A percentile compares a stretch with the other conserved stretches of the same genome.
Conservation (phyloP, 306 rosid species). For the Fragaria nilgerrensis region DNA sequence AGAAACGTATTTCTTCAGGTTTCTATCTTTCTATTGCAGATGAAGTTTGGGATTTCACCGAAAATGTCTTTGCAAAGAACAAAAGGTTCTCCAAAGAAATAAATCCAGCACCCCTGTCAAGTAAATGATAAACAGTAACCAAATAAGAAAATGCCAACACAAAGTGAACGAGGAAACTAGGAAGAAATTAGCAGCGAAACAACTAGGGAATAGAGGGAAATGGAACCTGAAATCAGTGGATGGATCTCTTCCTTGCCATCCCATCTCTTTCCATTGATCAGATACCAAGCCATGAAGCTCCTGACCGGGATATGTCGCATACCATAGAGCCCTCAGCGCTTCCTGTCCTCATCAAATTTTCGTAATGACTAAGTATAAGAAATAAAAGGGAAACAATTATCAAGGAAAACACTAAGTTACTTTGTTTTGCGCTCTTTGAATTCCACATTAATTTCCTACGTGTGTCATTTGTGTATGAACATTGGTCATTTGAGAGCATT, state of each 20-base stretch:
- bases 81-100: constrained; percentile 90
- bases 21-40: background rate
- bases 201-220: constrained; percentile 14
- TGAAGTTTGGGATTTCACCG: constrained; percentile 44
- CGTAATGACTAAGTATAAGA: constrained; percentile 16
- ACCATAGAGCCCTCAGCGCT: constrained; percentile 82
- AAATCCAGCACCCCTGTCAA: constrained; percentile 85
- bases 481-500: background rate
- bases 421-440: background rate
- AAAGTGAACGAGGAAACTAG: constrained; percentile 3
- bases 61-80: constrained; percentile 78
- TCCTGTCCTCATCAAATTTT: constrained; percentile 52
- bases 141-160: constrained; percentile 14
- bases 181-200: background rate
- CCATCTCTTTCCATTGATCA: constrained; percentile 97
- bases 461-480: background rate
- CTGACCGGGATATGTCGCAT: constrained; percentile 66
- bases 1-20: constrained; percentile 1
- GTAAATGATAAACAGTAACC: constrained; percentile 18
- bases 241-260: constrained; percentile 97
- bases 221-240: constrained; percentile 89
- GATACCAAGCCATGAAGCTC: constrained; percentile 80
- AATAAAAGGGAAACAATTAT: constrained; percentile 6
- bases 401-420: background rate
- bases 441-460: background rate